Percentiles rank a stretch among this genome's conserved stretches.
phyloP scores from a whole-genome alignment of 352 stramenopile genomes.

The Phytophthora macrochlamydospora region DNA sequence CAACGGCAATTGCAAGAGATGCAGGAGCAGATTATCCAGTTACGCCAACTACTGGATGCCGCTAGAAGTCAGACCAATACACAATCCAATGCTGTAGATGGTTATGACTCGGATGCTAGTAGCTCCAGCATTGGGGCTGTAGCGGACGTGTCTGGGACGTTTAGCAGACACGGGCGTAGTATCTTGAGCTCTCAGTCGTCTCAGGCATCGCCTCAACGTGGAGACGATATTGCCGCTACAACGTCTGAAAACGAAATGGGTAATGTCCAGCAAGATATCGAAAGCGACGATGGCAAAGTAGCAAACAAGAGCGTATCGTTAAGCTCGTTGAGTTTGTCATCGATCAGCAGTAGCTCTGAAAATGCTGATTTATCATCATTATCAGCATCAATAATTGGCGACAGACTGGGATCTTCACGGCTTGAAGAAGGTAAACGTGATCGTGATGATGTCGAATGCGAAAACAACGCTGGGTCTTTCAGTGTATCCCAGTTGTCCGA shows the following conservation, averaged over 20 bases:
- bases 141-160: slow-evolving; percentile 28
- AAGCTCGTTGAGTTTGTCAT: slow-evolving; percentile 70
- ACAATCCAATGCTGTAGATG: slow-evolving; percentile 4
- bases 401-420: slow-evolving; percentile 8
- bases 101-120: slow-evolving; percentile 33
- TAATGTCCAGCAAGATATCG: slow-evolving; percentile 8
- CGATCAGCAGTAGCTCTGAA: slow-evolving; percentile 52
- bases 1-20: slow-evolving; percentile 73
- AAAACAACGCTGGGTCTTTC: not conserved
- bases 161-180: slow-evolving; percentile 24
- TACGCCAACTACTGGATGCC: slow-evolving; percentile 48
- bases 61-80: slow-evolving; percentile 34
- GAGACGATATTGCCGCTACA: slow-evolving; percentile 1
- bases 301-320: slow-evolving; percentile 30
- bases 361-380: slow-evolving; percentile 65
- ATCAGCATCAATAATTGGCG: slow-evolving; percentile 57
- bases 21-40: slow-evolving; percentile 69
- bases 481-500: slow-evolving; percentile 12
- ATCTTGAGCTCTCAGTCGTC: slow-evolving; percentile 26
- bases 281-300: slow-evolving; percentile 12
- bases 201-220: slow-evolving; percentile 10
- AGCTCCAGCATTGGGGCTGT: slow-evolving; percentile 29
- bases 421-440: not conserved
- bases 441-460: slow-evolving; percentile 1
- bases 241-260: slow-evolving; percentile 17